These are phyloP conservation scores for Phyllostachys edulis DNA, from an alignment of 176 grass and related monocot genomes.

Conservation along the genomic window DNA sequence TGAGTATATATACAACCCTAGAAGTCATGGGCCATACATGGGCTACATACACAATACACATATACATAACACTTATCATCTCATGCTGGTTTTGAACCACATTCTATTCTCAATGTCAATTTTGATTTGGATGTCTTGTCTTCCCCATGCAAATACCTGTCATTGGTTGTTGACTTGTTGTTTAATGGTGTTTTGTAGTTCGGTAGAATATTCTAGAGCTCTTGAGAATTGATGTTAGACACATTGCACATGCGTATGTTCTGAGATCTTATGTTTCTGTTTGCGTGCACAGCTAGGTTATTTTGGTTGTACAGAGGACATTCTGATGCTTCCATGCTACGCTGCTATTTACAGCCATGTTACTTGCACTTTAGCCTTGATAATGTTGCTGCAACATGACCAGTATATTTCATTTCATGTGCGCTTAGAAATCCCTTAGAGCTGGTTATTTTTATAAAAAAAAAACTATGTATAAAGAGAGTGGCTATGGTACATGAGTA, in stretches of 20 bases:
- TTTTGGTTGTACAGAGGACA: background rate
- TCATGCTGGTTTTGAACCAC: background rate
- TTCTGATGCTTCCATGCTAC: background rate
- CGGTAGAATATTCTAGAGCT: background rate
- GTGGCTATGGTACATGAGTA: background rate
- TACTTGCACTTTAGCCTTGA: background rate
- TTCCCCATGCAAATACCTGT: background rate
- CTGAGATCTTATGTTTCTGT: background rate
- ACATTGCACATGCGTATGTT: background rate
- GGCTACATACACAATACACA: no score
- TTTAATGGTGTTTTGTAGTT: background rate
- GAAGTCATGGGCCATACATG: no score
- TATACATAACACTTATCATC: no score
- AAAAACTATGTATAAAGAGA: background rate
- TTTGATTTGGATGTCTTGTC: conserved; percentile 7
- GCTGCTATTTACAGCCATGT: background rate
- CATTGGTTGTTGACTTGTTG: background rate
- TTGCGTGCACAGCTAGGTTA: background rate
- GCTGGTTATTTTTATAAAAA: background rate
- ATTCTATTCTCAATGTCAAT: background rate
- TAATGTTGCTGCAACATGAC: background rate
- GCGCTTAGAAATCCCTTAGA: background rate
- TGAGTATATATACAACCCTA: no score
- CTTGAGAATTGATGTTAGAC: background rate
- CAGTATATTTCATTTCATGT: conserved; percentile 9